Evolutionary conservation across 2,329 filamentous ascomycete species (phyloP), one percentile per base, ranked within the genome.

Genomic region (Shiraia sp.): DNA sequence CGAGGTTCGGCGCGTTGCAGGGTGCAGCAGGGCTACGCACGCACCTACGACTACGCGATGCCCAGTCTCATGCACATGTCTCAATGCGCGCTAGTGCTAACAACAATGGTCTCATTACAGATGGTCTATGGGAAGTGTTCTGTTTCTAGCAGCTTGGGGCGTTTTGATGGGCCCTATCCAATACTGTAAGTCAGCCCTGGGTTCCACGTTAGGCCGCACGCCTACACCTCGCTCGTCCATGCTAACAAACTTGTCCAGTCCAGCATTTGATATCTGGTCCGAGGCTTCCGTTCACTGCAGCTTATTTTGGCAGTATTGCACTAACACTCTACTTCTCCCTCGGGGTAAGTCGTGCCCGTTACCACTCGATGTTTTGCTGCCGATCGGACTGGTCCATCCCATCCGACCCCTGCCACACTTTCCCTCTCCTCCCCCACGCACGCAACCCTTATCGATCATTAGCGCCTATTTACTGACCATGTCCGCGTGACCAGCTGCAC

Each of bases 91-190:
- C 44, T 51, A 53, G 57, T 48, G 70, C 68, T 70, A 73, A 75
- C 58, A 30, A 49, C 26, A 59, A 42, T 56, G 51, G 42, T 49
- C 50, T 56, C 35, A 52, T 55, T 66, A 24, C 71, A 97, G 93
- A 77, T 99, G 93, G 93, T 90, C 92, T 35, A 84, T 96, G 68
- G 93, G 91, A 40, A 96, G 92, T 34, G 66, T 88, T 34, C 79
- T 99, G 54, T 97, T 97, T 76, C 79, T 97, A 60, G 81, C 83
- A 57, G 96, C 91, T 57, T 99, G 93, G 80, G 90, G 90, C 17
- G 89, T 92, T 55, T 81, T 97, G 74, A 95, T 96, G 88, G 93
- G 93, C 31, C 40, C 91, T 89, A 78, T 85, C 73, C 79, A 83
- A 57, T 99, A 97, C 70, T 70, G 75, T 60, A 56, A 59, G 57